A percentile compares a stretch with the other conserved stretches of the same genome.
These are phyloP conservation scores for Spatholobus suberectus DNA, from an alignment of 306 rosid species.

Conservation along the genomic window DNA sequence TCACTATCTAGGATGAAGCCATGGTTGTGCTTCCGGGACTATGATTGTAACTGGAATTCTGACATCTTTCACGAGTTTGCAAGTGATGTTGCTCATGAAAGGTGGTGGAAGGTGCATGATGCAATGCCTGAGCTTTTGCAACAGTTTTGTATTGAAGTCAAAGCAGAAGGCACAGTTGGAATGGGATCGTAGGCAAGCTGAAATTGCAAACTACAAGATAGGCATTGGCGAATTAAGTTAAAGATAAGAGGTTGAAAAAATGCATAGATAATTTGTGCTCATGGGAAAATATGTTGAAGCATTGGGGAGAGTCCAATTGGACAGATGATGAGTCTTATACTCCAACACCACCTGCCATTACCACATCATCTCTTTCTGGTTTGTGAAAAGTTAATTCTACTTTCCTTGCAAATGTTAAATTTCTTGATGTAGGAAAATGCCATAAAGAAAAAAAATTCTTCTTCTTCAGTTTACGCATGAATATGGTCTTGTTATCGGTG, in stretches of 20 bases:
- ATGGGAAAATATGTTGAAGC: not conserved
- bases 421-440: not conserved
- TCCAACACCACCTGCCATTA: conserved; percentile 2
- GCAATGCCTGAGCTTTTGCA: conserved; percentile 17
- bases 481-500: not conserved
- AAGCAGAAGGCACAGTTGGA: conserved; percentile 25
- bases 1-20: conserved; percentile 79
- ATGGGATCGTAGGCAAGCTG: conserved; percentile 16
- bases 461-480: not conserved
- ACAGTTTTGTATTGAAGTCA: conserved; percentile 9
- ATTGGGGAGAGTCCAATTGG: conserved; percentile 27
- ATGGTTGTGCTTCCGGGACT: conserved; percentile 54
- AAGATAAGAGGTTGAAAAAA: conserved; percentile 16
- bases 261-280: conserved; percentile 10
- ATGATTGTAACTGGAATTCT: conserved; percentile 10
- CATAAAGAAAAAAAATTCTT: not conserved
- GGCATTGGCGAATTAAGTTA: not conserved
- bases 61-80: conserved; percentile 13
- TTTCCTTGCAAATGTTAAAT: not conserved
- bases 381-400: not conserved
- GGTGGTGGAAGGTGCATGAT: conserved; percentile 24
- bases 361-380: not conserved
- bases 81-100: conserved; percentile 22
- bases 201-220: not conserved
- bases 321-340: not conserved